These are phyloP conservation scores for Auricularia heimuer DNA, from an alignment of 768 basidiomycete species.

Conservation along the genomic window DNA sequence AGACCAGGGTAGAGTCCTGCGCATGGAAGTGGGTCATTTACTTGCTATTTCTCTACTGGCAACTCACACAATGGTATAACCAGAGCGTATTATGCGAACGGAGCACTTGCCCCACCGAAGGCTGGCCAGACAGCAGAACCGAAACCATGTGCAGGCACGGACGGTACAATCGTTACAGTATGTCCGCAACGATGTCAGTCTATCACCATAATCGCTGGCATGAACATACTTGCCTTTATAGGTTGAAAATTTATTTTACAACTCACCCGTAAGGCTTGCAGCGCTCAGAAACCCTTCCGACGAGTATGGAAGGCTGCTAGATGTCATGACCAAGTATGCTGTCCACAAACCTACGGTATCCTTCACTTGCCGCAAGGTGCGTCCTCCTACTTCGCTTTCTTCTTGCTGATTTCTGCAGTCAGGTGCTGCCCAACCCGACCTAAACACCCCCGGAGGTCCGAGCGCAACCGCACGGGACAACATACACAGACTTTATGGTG, in stretches of 20 bases:
- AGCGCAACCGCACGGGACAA: slow-evolving; percentile 53
- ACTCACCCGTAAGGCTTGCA: slow-evolving; percentile 77
- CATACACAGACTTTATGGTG: slow-evolving; percentile 75
- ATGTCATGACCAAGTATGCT: slow-evolving; percentile 88
- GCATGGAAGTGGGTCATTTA: slow-evolving; percentile 78
- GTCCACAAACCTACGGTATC: slow-evolving; percentile 84
- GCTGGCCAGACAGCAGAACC: slow-evolving; percentile 66
- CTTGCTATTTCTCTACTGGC: too few species aligned
- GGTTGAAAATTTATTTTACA: slow-evolving; percentile 96
- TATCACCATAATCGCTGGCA: neutral
- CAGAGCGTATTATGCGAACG: slow-evolving; percentile 79
- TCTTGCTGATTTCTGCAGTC: slow-evolving; percentile 33
- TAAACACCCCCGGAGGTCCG: slow-evolving; percentile 56
- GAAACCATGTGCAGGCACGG: slow-evolving; percentile 86
- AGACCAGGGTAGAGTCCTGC: slow-evolving; percentile 69
- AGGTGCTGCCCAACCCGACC: slow-evolving; percentile 63
- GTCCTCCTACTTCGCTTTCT: neutral
- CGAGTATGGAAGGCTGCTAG: slow-evolving; percentile 84
- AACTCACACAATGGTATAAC: neutral
- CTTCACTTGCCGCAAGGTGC: slow-evolving; percentile 87
- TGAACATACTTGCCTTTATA: slow-evolving; percentile 21
- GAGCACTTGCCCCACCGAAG: slow-evolving; percentile 58
- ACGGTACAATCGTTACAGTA: slow-evolving; percentile 85
- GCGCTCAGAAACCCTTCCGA: slow-evolving; percentile 79
- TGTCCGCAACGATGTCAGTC: slow-evolving; percentile 13